These are phyloP conservation scores for Kodamaea sp. DNA, from an alignment of 1,139 yeast species.

Conservation along the genomic window DNA sequence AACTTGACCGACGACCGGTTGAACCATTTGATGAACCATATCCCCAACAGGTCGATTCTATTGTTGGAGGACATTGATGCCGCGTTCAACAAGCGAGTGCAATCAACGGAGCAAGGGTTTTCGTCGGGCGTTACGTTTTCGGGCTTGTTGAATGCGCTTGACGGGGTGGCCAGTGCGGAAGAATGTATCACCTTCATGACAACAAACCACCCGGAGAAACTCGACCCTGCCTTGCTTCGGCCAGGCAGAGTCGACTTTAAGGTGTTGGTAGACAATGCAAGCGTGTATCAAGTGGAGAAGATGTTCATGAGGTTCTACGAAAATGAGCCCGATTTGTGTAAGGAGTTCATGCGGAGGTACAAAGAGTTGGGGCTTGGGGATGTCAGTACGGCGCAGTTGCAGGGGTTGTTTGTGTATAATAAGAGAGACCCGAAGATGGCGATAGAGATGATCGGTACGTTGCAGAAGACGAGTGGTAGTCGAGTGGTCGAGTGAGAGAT, in stretches of 20 bases:
- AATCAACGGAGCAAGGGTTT: constrained; percentile 71
- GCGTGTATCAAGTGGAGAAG: constrained; percentile 68
- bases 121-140: constrained; percentile 89
- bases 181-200: constrained; percentile 97
- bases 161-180: constrained; percentile 98
- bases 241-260: constrained; percentile 95
- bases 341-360: constrained; percentile 55
- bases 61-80: constrained; percentile 93
- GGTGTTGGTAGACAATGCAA: constrained; percentile 79
- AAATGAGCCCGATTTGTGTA: constrained; percentile 56
- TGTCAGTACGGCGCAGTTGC: constrained; percentile 91
- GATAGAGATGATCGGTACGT: constrained; percentile 54
- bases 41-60: constrained; percentile 84
- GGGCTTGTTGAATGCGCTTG: constrained; percentile 88
- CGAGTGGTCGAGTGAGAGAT: neutral
- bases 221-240: constrained; percentile 81
- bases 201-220: constrained; percentile 89
- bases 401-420: constrained; percentile 91
- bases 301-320: constrained; percentile 91
- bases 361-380: constrained; percentile 46
- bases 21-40: constrained; percentile 92
- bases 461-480: constrained; percentile 23
- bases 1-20: constrained; percentile 91
- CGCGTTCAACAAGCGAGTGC: constrained; percentile 82
- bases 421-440: constrained; percentile 82